phyloP scores from a whole-genome alignment of 768 basidiomycete genomes.

The Filobasidium wieringae region DNA sequence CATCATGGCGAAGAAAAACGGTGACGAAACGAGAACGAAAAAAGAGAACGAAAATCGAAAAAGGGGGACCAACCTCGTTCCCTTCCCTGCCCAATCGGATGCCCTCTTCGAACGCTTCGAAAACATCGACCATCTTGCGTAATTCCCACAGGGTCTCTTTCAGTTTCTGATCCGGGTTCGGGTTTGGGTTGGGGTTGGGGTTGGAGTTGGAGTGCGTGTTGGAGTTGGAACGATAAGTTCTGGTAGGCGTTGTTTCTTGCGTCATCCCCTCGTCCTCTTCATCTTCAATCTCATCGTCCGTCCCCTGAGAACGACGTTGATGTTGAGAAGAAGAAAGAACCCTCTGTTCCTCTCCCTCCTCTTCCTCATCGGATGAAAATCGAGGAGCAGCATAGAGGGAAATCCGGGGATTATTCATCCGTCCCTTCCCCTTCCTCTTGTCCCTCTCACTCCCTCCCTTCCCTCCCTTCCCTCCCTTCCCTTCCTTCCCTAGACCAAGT shows the following conservation, averaged over 20 bases:
- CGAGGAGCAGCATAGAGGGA: background rate
- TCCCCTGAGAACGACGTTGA: too few species aligned
- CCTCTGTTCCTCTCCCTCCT: background rate
- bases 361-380: background rate
- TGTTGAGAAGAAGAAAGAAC: background rate
- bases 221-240: too few species aligned
- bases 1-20: too few species aligned
- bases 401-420: background rate
- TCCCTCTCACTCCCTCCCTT: background rate
- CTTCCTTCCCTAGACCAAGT: background rate
- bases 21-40: background rate
- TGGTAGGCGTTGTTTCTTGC: background rate
- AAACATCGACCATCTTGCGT: slow-evolving; percentile 37
- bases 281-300: background rate
- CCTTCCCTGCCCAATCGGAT: slow-evolving; percentile 30
- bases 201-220: background rate
- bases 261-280: background rate
- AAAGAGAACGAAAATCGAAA: background rate
- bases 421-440: background rate
- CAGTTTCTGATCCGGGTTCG: slow-evolving; percentile 14
- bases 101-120: slow-evolving; percentile 28
- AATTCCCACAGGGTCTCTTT: slow-evolving; percentile 33
- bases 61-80: slow-evolving; percentile 29
- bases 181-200: background rate
- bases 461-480: background rate